Base-by-base conservation (phyloP, 768 basidiomycete species). In the Leccinum disarticulatum region DNA sequence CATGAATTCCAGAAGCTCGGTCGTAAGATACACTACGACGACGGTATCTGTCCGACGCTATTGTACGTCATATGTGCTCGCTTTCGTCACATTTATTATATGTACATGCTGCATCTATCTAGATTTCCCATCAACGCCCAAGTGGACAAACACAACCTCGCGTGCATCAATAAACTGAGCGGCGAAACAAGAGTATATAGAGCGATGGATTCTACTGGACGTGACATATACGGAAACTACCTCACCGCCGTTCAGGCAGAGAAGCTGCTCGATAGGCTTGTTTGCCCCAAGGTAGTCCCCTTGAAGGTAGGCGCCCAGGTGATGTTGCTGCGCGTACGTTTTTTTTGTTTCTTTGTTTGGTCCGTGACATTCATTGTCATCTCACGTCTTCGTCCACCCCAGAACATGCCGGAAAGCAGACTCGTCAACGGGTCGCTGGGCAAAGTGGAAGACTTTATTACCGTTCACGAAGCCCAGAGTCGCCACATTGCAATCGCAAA, bases 371-470 rank as follows among this genome's bases (percentile, higher is more conserved):
- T 25, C 27, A 27, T 4, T 28, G 19, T 36, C n/a, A 2, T 52
- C 54, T 59, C 49, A 60, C 41, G 28, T 48, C n/a, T 8, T 25
- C 10, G 11, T 30, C 57, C 28, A 47, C 48, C 14, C 27, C 30
- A 77, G 77, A 77, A 77, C 57, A 67, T 74, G 57, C 30, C 48
- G 1, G 68, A 74, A 60, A 72, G 71, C 1, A 52, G 27, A 22
- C 68, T 77, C 28, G 97, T 98, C 55, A 99, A 99, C 67, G 96
- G 96, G 0, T 92, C 87, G 52, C 87, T 97, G 76, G 97, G 96
- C 11, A 86, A 83, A 50, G 83, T 99, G 19, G 35, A 69, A 7
- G 73, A 72, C 27, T 77, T 79, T 55, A 61, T 68, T 27, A 50
- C 65, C 17, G 19, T 63, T 28, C 70, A 66, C 22, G 73, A 77